Conservation (phyloP, 257 asterid genomes). For the Solanum neorickii region DNA sequence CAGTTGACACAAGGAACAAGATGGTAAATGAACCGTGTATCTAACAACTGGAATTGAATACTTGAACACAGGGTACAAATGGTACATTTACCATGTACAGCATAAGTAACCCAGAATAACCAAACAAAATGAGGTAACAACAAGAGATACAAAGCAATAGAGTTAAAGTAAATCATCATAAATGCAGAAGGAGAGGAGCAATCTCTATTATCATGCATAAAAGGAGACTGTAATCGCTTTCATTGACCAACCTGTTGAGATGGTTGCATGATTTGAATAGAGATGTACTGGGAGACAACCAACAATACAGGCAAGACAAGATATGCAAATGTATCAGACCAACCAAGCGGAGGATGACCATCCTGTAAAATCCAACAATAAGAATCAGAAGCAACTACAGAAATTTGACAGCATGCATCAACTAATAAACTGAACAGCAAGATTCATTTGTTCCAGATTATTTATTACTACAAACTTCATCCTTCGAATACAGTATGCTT, state of each 20-base stretch:
- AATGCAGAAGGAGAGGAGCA: neutral
- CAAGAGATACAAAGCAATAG: neutral
- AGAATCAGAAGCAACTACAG: neutral
- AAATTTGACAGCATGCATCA: neutral
- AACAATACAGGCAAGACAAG: slow-evolving; percentile 86
- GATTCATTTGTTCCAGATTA: neutral
- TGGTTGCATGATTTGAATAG: slow-evolving; percentile 90
- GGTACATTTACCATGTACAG: neutral
- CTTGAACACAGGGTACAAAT: neutral
- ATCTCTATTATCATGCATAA: neutral
- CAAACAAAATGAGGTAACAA: neutral
- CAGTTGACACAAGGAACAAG: neutral
- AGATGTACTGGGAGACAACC: slow-evolving; percentile 63
- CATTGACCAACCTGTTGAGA: slow-evolving; percentile 55
- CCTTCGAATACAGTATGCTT: neutral
- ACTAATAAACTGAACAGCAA: neutral
- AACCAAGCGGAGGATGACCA: slow-evolving; percentile 98
- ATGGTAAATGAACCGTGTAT: neutral
- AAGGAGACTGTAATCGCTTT: neutral
- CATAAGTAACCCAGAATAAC: neutral
- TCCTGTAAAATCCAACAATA: slow-evolving; percentile 34
- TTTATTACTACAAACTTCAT: neutral
- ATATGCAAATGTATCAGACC: slow-evolving; percentile 90
- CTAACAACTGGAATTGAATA: neutral
- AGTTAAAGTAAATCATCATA: neutral